Evolutionary conservation across 768 basidiomycete species (phyloP), one percentile per base, ranked within the genome.

Genomic region (Artomyces pyxidatus): DNA sequence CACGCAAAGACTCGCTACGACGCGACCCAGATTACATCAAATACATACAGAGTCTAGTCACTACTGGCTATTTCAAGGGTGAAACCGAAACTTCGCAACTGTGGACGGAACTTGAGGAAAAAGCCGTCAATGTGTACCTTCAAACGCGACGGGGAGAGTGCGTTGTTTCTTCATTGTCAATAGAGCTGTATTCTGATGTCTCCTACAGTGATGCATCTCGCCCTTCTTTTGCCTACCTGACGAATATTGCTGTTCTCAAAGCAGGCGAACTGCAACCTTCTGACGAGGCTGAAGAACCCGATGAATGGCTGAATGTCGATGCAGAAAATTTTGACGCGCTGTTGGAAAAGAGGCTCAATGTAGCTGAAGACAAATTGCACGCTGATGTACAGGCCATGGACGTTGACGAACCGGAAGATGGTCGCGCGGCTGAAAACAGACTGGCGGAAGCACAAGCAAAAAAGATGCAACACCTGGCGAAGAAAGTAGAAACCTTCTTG

Each of bases 401-500:
- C 41, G 66, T 77, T 9, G 78, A 82, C 48, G 49, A 48, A 3
- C 9, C 47, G 28, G 56, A 59, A 12, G 61, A 44, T 8, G 52
- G 58, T 2, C 65, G 64, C 38, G 61, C 58, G 21, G 59, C 65
- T 2, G 78, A 79, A 59, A 80, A 82, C 47, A 70, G 65, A 19
- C 37, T 83, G 4, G 75, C 78, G 6, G 75, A 78, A 23, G 74
- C 78, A 50, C 85, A 90, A 61, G 84, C 91, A 9, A 63, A 73
- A 19, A 78, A 77, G 51, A 67, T 98, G 26, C 81, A 80, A 57
- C 75, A 77, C 51, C 73, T 99, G 45, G 94, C 96, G 10, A 68
- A 76, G 51, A 88, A 89, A 61, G 90, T 99, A 1, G 85, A 88
- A 57, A 70, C 71, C n/a, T 99, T 99, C 61, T 83, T 99, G 2